Base-by-base conservation (phyloP, 345 rosid genomes). In the Dimocarpus longan region DNA sequence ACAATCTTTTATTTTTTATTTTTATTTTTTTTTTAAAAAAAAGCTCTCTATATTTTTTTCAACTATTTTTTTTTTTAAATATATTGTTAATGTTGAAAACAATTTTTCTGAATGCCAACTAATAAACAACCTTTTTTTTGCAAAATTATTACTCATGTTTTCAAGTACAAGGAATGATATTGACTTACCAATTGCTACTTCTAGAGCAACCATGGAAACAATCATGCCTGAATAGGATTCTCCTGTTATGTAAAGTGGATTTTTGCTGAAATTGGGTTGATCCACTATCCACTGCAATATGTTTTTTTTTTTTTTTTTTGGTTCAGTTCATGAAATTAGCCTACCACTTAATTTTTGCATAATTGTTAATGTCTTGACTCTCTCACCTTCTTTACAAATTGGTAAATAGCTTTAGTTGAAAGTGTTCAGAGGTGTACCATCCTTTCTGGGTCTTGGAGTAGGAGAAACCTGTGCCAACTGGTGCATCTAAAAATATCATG, bases 221-320 rank as follows among this genome's bases (percentile, higher is more conserved):
- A 84, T 87, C 68, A 79, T 75, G 82, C 90, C 90, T 0, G 90
- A 84, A 44, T 86, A 86, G 6, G 91, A 88, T 70, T 88, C 91
- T 2, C 91, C 91, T 5, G 81, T 59, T 8, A 84, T 73, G 74
- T 86, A 88, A 9, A 86, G 82, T 8, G 86, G 87, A 64, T 76
- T 82, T 8, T 40, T 67, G 70, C 67, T 69, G 40, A 82, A 88
- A 3, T 73, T 48, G 6, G 84, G 87, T 63, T 88, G 85, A 19
- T 64, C 71, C 8, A 42, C 10, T 42, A 88, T 24, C 91, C 91
- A 86, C 91, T 88, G 81, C 78, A 79, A 46, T 46, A 46, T 7
- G 8, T 32, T 32, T 32, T 32, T 1, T 32, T 32, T 32, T 32
- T 32, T 1, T 32, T 32, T 26, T 26, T 26, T 26, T 24, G 10